Evolutionary conservation across 1,139 yeast species (phyloP), one percentile per base, ranked within the genome.

Genomic region (Yamadazyma conglobata): DNA sequence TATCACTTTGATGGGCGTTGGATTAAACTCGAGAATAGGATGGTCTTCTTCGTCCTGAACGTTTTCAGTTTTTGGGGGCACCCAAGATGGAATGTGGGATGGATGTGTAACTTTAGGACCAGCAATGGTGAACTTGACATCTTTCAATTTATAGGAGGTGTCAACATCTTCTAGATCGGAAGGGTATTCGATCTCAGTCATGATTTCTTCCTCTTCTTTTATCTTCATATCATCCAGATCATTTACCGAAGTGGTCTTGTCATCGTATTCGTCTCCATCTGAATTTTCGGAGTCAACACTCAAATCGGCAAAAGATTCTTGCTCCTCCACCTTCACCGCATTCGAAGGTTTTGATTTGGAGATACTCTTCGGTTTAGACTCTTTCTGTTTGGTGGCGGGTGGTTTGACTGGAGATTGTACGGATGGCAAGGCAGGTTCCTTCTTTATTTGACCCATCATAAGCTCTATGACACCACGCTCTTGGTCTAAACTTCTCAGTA

Each of bases 91-190:
- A 64, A 73, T 52, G 58, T 87, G 95, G 4, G 77, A 70, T 2
- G 96, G 96, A 50, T 87, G 89, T 0, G 94, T 81, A 4, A 86
- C 68, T 6, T 74, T 56, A 16, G 81, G 82, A 8, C 70, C 67
- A 1, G 87, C 83, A 5, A 76, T 60, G 2, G 72, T 49, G 28
- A 66, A 66, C 22, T 62, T 70, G 13, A 84, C 46, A 7, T 61
- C 64, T 10, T 80, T 56, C 10, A 64, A 31, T 31, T 56, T 62
- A 35, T 54, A 50, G 38, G 43, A 50, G 42, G 64, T 50, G 21
- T 42, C 42, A 4, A 35, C 37, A 21, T 27, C 32, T 9, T 37
- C 42, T 5, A 34, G 26, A 24, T 39, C 43, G 10, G 33, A 37
- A 5, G 38, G 38, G 24, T 33, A 34, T 16, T 34, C 41, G 4